Evolutionary conservation across 129 eudicot genomes (phyloP), one percentile per base, ranked within the genome.

Genomic region (Mikania micrantha): DNA sequence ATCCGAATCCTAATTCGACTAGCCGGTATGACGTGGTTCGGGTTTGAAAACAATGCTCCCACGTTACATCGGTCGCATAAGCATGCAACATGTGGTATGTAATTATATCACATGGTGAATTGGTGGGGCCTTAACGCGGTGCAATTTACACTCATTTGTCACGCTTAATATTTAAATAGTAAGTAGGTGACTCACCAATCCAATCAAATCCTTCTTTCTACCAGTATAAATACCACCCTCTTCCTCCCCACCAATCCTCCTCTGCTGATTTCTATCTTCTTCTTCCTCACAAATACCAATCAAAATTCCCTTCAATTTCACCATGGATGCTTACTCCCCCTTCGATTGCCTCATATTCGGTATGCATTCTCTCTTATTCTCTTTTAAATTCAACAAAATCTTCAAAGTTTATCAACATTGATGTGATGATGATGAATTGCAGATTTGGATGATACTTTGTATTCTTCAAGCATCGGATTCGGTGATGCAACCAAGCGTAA

Each of bases 401-500:
- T 0, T 48, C 3, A 19, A 12, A 25, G 27, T 8, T 49, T 22
- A 57, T 12, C 4, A 53, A 19, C 32, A 41, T 22, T 25, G 10
- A 20, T 22, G 31, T 29, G 27, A 53, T 70, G 24, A 25, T 47
- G 35, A 19, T 54, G 21, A 19, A 38, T 57, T 10, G 71, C 86
- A 93, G 98, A 93, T 86, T 89, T 93, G 88, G 98, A 93, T 56
- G 98, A 93, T 66, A 93, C 98, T 49, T 71, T 93, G 78, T 93
- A 93, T 74, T 84, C 89, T 19, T 89, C 92, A 17, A 77, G 69
- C 70, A 64, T 78, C 10, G 98, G 98, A 77, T 78, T 93, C 7
- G 88, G 86, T 9, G 73, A 78, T 60, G 86, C 95, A 12, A 75
- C 80, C 58, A 88, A 89, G 64, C 79, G 77, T 15, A 93, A 93